Evolutionary conservation across 805 yeast genomes (phyloP).

Genomic region (Spathaspora hagerdaliae): DNA sequence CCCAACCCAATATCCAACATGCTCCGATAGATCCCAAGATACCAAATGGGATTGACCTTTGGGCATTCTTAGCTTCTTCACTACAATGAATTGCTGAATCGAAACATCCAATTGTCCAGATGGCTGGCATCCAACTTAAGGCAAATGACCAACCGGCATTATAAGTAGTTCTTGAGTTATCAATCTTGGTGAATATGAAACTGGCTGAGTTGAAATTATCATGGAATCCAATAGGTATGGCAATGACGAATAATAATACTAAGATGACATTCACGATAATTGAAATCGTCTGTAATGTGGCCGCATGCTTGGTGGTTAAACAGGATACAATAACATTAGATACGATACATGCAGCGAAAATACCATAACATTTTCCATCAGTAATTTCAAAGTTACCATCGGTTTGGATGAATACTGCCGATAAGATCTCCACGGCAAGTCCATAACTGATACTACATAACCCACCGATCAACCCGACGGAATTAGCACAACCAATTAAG

Average conservation of each 20-base stretch:
- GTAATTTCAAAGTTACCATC: constrained; percentile 58
- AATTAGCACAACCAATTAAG: constrained; percentile 63
- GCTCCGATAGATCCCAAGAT: constrained; percentile 55
- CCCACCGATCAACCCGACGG: constrained; percentile 64
- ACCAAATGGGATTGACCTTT: constrained; percentile 61
- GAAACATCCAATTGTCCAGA: constrained; percentile 74
- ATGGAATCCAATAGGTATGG: constrained; percentile 57
- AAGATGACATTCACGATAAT: constrained; percentile 51
- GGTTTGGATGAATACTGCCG: constrained; percentile 51
- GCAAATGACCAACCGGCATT: constrained; percentile 39
- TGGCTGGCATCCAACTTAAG: constrained; percentile 59
- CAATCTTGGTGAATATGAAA: constrained; percentile 51
- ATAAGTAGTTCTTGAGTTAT: constrained; percentile 41
- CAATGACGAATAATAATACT: constrained; percentile 54
- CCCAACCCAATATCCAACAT: constrained; percentile 58
- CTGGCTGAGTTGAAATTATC: constrained; percentile 15
- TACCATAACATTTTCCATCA: constrained; percentile 54
- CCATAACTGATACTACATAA: constrained; percentile 69
- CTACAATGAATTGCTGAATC: constrained; percentile 72
- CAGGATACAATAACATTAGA: constrained; percentile 52
- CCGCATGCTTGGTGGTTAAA: constrained; percentile 52
- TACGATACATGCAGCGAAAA: constrained; percentile 57
- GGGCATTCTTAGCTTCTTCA: constrained; percentile 65
- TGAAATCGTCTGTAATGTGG: constrained; percentile 57
- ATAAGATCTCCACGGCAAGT: constrained; percentile 53